Base-by-base conservation (phyloP, 106 monocot genomes). In the Allium sativum region DNA sequence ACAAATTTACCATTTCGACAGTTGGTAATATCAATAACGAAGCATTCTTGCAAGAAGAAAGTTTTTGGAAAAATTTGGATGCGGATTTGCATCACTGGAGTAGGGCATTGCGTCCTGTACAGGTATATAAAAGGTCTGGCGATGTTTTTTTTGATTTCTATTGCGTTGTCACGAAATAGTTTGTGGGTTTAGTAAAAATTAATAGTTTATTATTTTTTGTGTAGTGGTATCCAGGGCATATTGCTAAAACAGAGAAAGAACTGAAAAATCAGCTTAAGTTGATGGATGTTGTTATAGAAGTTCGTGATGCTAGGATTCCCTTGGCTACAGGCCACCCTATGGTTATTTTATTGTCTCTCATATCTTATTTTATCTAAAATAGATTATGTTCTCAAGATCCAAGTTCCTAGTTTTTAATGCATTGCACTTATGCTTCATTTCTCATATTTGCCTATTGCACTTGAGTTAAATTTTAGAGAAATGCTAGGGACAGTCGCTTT, bases 221-320 rank as follows among this genome's bases (percentile, higher is more conserved):
- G 43, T 47, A 98, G 98, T 98, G 98, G 98, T 98, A 98, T 54
- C 98, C 98, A 67, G 91, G 98, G 61, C 98, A 98, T 74, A 98
- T 98, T 78, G 87, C 88, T 7, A 98, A 92, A 75, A 92, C 98
- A 19, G 98, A 98, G 62, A 98, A 83, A 65, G 92, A 92, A 56
- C 73, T 98, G 0, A 92, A 92, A 73, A 70, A 85, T 54, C 98
- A 98, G 40, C 76, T 98, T 18, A 98, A 88, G 74, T 56, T 98
- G 60, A 98, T 98, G 85, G 98, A 92, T 83, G 98, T 98, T 65
- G 98, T 88, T 12, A 83, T 98, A 56, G 91, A 98, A 69, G 84
- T 98, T 66, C 79, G 98, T 8, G 92, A 98, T 78, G 98, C 98
- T 3, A 84, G 91, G 70, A 92, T 98, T 62, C 98, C 98, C 6